Percentiles rank a stretch among this genome's conserved stretches.
Conservation (phyloP, 1,139 yeast genomes). For the Sugiyamaella castrensis region DNA sequence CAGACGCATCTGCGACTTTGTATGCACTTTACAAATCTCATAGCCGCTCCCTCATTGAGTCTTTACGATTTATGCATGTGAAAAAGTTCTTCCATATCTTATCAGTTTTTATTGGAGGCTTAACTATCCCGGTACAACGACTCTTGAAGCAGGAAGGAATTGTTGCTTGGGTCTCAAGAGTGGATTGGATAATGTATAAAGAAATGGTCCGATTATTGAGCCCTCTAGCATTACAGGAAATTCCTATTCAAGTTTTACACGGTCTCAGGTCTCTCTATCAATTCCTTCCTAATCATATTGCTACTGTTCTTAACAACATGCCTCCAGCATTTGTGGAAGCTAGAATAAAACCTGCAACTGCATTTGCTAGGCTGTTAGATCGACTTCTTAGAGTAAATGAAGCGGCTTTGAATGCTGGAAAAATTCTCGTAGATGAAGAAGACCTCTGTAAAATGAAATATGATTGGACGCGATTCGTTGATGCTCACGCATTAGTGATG, state of each 20-base stretch:
- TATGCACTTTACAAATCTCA: slow-evolving; percentile 60
- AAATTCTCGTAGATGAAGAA: slow-evolving; percentile 46
- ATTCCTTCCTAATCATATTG: slow-evolving; percentile 32
- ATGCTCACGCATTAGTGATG: slow-evolving; percentile 48
- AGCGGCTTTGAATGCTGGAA: slow-evolving; percentile 55
- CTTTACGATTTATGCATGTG: slow-evolving; percentile 65
- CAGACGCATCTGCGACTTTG: slow-evolving; percentile 60
- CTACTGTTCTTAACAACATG: slow-evolving; percentile 41
- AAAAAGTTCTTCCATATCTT: slow-evolving; percentile 56
- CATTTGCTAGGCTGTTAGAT: slow-evolving; percentile 55
- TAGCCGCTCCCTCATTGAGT: slow-evolving; percentile 60
- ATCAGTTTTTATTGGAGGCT: slow-evolving; percentile 53
- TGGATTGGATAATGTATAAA: slow-evolving; percentile 64
- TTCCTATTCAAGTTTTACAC: slow-evolving; percentile 54
- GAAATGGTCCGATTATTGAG: slow-evolving; percentile 59
- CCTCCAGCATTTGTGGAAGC: slow-evolving; percentile 51
- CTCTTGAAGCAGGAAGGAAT: slow-evolving; percentile 53
- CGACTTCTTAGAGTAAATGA: slow-evolving; percentile 59
- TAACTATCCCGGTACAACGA: slow-evolving; percentile 64
- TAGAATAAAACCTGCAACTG: slow-evolving; percentile 55
- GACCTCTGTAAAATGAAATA: slow-evolving; percentile 53
- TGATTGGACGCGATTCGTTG: slow-evolving; percentile 57
- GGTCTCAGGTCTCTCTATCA: slow-evolving; percentile 35
- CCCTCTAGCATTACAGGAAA: slow-evolving; percentile 61
- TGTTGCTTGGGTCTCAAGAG: slow-evolving; percentile 59